phyloP scores from a whole-genome alignment of 352 stramenopile genomes.

The Pythium phragmitis region DNA sequence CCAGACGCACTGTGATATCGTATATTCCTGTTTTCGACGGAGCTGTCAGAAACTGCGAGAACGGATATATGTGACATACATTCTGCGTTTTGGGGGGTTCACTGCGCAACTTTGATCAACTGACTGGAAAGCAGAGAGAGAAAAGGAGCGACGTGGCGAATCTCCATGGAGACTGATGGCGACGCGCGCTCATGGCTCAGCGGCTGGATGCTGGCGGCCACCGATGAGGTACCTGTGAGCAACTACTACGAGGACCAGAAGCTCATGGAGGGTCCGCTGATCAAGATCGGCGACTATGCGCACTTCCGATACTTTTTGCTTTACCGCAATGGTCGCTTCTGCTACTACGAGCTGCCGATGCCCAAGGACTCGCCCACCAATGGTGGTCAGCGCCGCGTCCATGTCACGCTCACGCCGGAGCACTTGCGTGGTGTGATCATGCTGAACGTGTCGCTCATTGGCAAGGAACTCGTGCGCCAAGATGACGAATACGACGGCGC shows the following conservation, averaged over 20 bases:
- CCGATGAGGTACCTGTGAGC: constrained; percentile 54
- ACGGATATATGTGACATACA: constrained; percentile 10
- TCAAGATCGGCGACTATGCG: constrained; percentile 86
- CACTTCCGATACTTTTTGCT: constrained; percentile 87
- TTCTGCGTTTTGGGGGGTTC: constrained; percentile 2
- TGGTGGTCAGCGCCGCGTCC: constrained; percentile 36
- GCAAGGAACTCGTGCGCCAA: constrained; percentile 58
- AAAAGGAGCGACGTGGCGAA: constrained; percentile 9
- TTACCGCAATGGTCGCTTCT: constrained; percentile 79
- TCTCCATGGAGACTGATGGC: constrained; percentile 24
- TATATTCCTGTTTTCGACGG: constrained; percentile 25
- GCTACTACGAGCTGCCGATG: constrained; percentile 86
- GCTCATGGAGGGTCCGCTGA: constrained; percentile 83
- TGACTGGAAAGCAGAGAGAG: constrained; percentile 9
- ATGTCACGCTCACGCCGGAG: constrained; percentile 74
- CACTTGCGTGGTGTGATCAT: constrained; percentile 84
- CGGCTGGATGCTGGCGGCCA: constrained; percentile 44
- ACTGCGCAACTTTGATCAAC: constrained; percentile 7
- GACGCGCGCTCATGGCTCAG: constrained; percentile 45
- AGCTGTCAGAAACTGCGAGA: constrained; percentile 23
- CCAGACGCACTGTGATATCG: constrained; percentile 1
- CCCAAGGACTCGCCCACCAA: constrained; percentile 30
- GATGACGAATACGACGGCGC: constrained; percentile 75
- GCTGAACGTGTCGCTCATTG: constrained; percentile 72
- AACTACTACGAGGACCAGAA: constrained; percentile 87